Base-by-base conservation (phyloP, 306 rosid genomes). In the Calophaca sinica region DNA sequence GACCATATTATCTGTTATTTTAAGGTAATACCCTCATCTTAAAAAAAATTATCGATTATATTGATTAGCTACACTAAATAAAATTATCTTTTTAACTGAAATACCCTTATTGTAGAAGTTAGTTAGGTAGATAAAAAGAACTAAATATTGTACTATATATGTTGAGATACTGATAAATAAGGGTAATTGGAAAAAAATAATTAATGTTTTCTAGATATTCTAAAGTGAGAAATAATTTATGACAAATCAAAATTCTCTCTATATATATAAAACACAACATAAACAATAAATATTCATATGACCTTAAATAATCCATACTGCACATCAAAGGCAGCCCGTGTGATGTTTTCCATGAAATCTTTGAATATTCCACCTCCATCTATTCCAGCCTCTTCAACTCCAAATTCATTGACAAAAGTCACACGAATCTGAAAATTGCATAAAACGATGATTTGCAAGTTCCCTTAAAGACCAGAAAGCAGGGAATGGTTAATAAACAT, bases 341-440 rank as follows among this genome's bases (percentile, higher is more conserved):
- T 94, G 75, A 94, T 94, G 82, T 94, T 94, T 84, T 94, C 99
- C 99, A 94, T 94, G 82, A 94, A 94, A 87, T 94, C 99, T 83
- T 94, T 94, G 81, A 94, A 94, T 79, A 94, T 94, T 72, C 99
- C 99, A 64, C 99, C 97, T 35, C 99, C 99, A 79, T 94, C 99
- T 68, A 94, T 92, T 75, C 99, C 99, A 70, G 97, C 99, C 85
- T 94, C 99, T 88, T 94, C 99, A 78, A 92, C 99, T 72, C 99
- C 99, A 87, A 92, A 89, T 77, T 94, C 99, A 82, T 94, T 94
- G 79, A 94, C 89, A 84, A 94, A 94, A 9, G 96, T 78, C 57
- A 94, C 99, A 36, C 99, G 99, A 72, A 94, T 86, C 99, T 94
- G 87, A 60, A 88, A 77, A 70, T 62, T 51, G 26, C 42, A 72